Conservation (phyloP, 1,284 basidiomycete genomes). For the Leccinum fuscescens region DNA sequence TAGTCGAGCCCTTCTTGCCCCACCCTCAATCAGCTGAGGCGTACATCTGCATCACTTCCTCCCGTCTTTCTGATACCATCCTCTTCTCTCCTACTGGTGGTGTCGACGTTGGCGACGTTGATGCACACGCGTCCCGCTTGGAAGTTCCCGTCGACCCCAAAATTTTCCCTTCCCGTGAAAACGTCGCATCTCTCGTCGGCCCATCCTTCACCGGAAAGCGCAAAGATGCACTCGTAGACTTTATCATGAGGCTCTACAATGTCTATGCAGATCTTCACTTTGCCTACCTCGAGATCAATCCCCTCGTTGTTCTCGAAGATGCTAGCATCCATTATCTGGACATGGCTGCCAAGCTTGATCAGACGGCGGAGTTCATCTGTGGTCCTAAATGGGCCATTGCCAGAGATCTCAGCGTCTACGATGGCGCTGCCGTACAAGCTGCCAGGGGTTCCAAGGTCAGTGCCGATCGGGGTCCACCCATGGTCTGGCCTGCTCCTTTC, state of each 20-base stretch:
- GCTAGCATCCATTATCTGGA: slow-evolving; percentile 93
- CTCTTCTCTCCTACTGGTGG: slow-evolving; percentile 99
- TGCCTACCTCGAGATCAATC: slow-evolving; percentile 99
- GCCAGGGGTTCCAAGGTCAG: slow-evolving; percentile 49
- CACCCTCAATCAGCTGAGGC: slow-evolving; percentile 94
- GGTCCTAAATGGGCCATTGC: slow-evolving; percentile 99
- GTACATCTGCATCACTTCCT: slow-evolving; percentile 98
- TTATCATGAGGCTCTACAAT: slow-evolving; percentile 92
- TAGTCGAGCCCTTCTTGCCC: slow-evolving; percentile 97
- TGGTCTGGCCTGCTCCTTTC: slow-evolving; percentile 98
- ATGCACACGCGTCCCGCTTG: slow-evolving; percentile 94
- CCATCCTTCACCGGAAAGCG: slow-evolving; percentile 70
- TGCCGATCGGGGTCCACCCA: slow-evolving; percentile 94
- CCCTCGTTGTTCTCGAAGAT: slow-evolving; percentile 90
- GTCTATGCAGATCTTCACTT: slow-evolving; percentile 98
- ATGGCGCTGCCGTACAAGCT: slow-evolving; percentile 48
- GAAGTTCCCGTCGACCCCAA: slow-evolving; percentile 72
- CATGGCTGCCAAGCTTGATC: slow-evolving; percentile 99
- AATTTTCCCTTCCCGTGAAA: slow-evolving; percentile 78
- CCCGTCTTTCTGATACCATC: slow-evolving; percentile 92
- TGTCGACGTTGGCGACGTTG: slow-evolving; percentile 98
- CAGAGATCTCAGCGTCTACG: slow-evolving; percentile 81
- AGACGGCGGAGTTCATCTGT: slow-evolving; percentile 97
- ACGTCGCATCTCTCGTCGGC: slow-evolving; percentile 78
- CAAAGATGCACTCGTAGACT: slow-evolving; percentile 89